Base-by-base conservation (phyloP, 2,329 filamentous ascomycete species). In the Thelonectria rubi region DNA sequence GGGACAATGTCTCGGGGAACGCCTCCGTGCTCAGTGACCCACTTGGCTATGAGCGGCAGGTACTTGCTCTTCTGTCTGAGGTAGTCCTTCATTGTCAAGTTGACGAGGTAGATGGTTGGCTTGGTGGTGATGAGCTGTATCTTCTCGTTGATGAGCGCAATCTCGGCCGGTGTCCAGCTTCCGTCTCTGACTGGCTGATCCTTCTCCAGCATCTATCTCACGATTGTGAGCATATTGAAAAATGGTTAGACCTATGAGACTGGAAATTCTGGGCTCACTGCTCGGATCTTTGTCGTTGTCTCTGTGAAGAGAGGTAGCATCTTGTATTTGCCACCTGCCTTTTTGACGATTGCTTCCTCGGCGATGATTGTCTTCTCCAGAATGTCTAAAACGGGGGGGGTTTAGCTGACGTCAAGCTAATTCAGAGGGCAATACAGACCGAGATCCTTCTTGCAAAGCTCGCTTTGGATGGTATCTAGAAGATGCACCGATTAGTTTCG, bases 61-160 rank as follows among this genome's bases (percentile, higher is more conserved):
- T 81, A 81, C 69, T 81, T 81, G 74, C 76, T 76, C 73, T 81
- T 81, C 60, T 81, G 79, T 37, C 79, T 66, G 24, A 81, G 72
- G 69, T 81, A 81, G 62, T 81, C 79, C 72, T 81, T 81, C 79
- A 80, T 80, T 2, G 78, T 79, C 55, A 81, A 58, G 67, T 81
- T 81, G 55, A 81, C 78, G 30, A 81, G 77, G 68, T 81, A 81
- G 64, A 81, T 80, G 47, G 70, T 70, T 11, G 79, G 79, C 69
- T 81, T 81, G 14, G 79, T 81, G 26, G 79, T 81, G 65, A 81
- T 81, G 3, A 81, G 75, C 56, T 76, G 75, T 20, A 80, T 78
- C 72, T 80, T 80, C 40, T 80, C 79, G 65, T 80, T 81, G 69
- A 81, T 81, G n/a, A 80, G 73, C 2, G 74, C 73, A 55, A 81